phyloP scores from a whole-genome alignment of 2,329 filamentous ascomycete species.

The Ophioceras dolichostomum region DNA sequence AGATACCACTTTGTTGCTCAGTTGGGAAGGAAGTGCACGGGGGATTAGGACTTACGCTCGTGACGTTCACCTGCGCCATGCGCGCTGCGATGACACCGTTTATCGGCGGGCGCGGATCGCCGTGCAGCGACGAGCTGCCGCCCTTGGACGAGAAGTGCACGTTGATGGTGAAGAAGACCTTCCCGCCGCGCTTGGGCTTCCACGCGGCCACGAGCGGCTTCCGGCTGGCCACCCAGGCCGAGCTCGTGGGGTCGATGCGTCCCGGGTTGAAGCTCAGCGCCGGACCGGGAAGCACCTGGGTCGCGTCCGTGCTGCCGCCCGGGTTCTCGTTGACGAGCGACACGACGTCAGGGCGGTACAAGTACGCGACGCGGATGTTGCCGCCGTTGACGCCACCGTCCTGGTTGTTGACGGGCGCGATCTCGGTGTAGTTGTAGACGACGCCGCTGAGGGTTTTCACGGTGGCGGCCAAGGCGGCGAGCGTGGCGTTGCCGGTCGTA shows the following conservation, averaged over 20 bases:
- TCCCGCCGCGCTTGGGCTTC: conserved; percentile 39
- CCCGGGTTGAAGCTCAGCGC: conserved; percentile 57
- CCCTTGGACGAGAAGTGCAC: conserved; percentile 58
- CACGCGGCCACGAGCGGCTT: conserved; percentile 58
- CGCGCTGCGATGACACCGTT: conserved; percentile 51
- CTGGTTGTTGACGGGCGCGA: conserved; percentile 44
- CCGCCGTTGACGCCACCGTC: conserved; percentile 58
- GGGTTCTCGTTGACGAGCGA: conserved; percentile 46
- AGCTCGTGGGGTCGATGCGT: conserved; percentile 49
- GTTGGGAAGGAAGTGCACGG: not conserved
- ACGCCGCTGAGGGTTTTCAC: conserved; percentile 36
- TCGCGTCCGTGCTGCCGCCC: conserved; percentile 40
- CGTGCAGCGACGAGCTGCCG: conserved; percentile 50
- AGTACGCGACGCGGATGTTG: conserved; percentile 60
- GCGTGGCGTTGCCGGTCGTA: conserved; percentile 42
- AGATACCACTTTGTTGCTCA: not conserved
- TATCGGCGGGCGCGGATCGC: conserved; percentile 52
- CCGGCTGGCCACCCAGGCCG: conserved; percentile 46
- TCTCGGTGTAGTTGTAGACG: conserved; percentile 45
- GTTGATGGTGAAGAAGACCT: conserved; percentile 57
- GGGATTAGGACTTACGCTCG: conserved; percentile 31
- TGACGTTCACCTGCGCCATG: conserved; percentile 41
- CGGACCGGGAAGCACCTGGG: conserved; percentile 43
- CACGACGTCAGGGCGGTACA: conserved; percentile 51
- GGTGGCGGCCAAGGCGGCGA: conserved; percentile 39